phyloP scores from a whole-genome alignment of 768 basidiomycete genomes.

The Leccinellum albellum region DNA sequence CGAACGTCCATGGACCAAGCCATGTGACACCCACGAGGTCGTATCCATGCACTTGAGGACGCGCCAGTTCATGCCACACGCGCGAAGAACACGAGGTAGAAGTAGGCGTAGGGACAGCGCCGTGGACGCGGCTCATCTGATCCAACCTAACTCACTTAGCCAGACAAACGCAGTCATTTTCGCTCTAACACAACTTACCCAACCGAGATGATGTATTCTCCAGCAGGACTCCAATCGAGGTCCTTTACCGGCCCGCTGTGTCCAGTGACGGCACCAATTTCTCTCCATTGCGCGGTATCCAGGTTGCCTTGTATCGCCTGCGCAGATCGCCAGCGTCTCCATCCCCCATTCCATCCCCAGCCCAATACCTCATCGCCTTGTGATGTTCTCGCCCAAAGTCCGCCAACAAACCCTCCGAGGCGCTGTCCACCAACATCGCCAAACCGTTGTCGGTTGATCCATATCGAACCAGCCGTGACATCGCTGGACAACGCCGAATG shows the following conservation, averaged over 20 bases:
- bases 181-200: constrained; percentile 48
- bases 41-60: constrained; percentile 97
- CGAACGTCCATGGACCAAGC: constrained; percentile 72
- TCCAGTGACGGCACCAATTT: constrained; percentile 78
- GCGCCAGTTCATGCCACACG: constrained; percentile 82
- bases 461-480: constrained; percentile 55
- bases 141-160: constrained; percentile 55
- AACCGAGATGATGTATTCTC: constrained; percentile 81
- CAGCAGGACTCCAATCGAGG: constrained; percentile 81
- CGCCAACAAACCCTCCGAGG: constrained; percentile 89
- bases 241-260: constrained; percentile 79
- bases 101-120: constrained; percentile 36
- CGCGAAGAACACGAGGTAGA: constrained; percentile 9
- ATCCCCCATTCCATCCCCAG: constrained; percentile 94
- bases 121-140: constrained; percentile 90
- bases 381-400: constrained; percentile 61
- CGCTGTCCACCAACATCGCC: constrained; percentile 93
- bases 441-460: constrained; percentile 89
- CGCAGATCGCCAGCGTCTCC: constrained; percentile 76
- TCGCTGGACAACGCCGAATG: constrained; percentile 33
- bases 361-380: constrained; percentile 63
- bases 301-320: constrained; percentile 14
- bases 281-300: constrained; percentile 58
- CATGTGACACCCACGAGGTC: constrained; percentile 81
- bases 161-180: not conserved